Evolutionary conservation across 106 monocot species (phyloP).

Genomic region (Posidonia australis): DNA sequence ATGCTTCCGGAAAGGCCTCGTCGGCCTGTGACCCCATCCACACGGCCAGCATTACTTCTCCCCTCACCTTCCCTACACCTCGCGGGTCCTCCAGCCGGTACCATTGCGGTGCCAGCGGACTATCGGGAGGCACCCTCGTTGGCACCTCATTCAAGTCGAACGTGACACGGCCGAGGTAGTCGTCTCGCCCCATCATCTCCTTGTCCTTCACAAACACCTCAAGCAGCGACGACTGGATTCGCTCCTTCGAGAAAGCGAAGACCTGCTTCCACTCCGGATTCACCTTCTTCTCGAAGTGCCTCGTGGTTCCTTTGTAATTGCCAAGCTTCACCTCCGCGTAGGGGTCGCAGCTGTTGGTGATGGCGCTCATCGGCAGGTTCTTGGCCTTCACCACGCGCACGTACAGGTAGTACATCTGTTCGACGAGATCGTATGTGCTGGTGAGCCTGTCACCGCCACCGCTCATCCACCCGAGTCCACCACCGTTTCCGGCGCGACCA

Average conservation of each 20-base stretch:
- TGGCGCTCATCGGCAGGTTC: conserved; percentile 39
- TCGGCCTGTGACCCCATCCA: conserved; percentile 82
- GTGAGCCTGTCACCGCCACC: conserved; percentile 42
- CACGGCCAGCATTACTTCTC: conserved; percentile 71
- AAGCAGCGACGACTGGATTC: conserved; percentile 59
- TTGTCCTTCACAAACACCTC: conserved; percentile 74
- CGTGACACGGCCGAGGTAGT: conserved; percentile 54
- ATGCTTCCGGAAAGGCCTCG: conserved; percentile 55
- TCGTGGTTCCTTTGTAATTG: conserved; percentile 78
- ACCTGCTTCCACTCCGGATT: conserved; percentile 89
- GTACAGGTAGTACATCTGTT: conserved; percentile 79
- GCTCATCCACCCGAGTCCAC: conserved; percentile 16
- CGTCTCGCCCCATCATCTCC: conserved; percentile 66
- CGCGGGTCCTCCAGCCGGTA: conserved; percentile 57
- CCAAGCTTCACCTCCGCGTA: conserved; percentile 81
- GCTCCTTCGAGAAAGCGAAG: conserved; percentile 77
- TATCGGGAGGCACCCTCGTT: conserved; percentile 73
- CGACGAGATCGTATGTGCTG: conserved; percentile 76
- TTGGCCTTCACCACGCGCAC: conserved; percentile 63
- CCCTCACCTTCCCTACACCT: conserved; percentile 51
- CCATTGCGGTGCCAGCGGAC: conserved; percentile 88
- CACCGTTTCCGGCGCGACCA: conserved; percentile 5
- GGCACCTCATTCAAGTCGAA: conserved; percentile 87
- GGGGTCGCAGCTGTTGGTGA: conserved; percentile 65
- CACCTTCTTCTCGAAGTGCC: conserved; percentile 52